Base-by-base conservation (phyloP, 2,329 filamentous ascomycete species). In the Colletotrichum sp. region DNA sequence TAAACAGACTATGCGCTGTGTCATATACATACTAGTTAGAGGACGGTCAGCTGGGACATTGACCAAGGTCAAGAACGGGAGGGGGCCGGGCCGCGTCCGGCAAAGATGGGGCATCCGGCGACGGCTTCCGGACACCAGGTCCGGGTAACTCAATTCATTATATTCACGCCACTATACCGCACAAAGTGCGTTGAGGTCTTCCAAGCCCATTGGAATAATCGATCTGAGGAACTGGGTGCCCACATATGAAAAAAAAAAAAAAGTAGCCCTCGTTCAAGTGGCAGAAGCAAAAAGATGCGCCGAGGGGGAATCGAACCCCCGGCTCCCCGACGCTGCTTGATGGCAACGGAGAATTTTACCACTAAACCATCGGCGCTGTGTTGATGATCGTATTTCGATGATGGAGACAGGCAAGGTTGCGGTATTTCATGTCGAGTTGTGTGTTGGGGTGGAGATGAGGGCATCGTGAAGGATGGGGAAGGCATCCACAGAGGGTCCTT, bases 341-440 rank as follows among this genome's bases (percentile, higher is more conserved):
- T 70, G 68, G 68, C 68, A 70, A 70, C 68, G 68, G 68, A 71
- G 61, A 71, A 71, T 71, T 71, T 71, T 71, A 71, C 69, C 69
- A 71, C 69, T 71, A 71, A 71, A 71, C 69, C 69, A 71, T 71
- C 69, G 69, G 62, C 69, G 69, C 69, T 1, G 8, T 67, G 4
- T 5, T 22, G 3, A 28, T 36, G 12, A 56, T 56, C 27, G 6
- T 3, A 2, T 6, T 8, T n/a, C 9, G 12, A 27, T 28, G 8
- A 8, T 25, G 7, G 3, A 5, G 2, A 0, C 0, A 0, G 8
- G n/a, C n/a, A 67, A 3, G 16, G 12, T 67, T 34, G 28, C 15
- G n/a, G 43, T 13, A 67, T 56, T 8, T 67, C 5, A 56, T 12
- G 7, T n/a, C 18, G n/a, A 16, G 3, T n/a, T 67, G 65, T 67